Evolutionary conservation across 345 rosid genomes (phyloP), one percentile per base, ranked within the genome.

Genomic region (Corchorus capsularis): DNA sequence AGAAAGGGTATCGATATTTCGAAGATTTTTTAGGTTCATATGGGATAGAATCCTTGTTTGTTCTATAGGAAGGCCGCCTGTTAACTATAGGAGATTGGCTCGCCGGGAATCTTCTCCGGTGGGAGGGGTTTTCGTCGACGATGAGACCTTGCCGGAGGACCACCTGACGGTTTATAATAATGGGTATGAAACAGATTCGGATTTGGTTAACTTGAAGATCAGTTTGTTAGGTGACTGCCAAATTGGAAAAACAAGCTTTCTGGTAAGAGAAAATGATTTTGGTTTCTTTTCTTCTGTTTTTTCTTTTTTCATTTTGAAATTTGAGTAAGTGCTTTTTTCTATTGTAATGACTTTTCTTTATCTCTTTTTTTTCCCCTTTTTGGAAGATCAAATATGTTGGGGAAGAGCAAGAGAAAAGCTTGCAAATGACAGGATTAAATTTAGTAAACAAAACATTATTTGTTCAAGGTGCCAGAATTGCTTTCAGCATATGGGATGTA

Each of bases 401-500:
- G 71, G 92, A 91, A 79, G 97, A 96, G 79, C 89, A 88, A 34
- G 86, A 92, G 59, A 83, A 83, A 35, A 71, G 92, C 79, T 75
- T 93, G 83, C 83, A 90, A 82, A 91, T 96, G 99, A 27, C 80
- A 17, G 99, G 98, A 52, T 80, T 96, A 78, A 96, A 91, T 87
- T 80, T 96, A 74, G 93, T 91, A 85, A 94, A 91, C 76, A 96
- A 96, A 82, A 93, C 98, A 65, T 80, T 89, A 74, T 67, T 85
- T 62, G 96, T 96, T 85, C 88, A 88, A 81, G 97, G 87, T 20
- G 98, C 91, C 50, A 88, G 92, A 50, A 96, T 96, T 84, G 87
- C 96, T 60, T 93, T 91, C 56, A 92, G 91, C 81, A 85, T 96
- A 69, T 96, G 99, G 99, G 99, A 96, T 81, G 98, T 93, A 2